These are phyloP conservation scores for Stephanodiscus triporus DNA, from an alignment of 108 stramenopile species.

Conservation along the genomic window DNA sequence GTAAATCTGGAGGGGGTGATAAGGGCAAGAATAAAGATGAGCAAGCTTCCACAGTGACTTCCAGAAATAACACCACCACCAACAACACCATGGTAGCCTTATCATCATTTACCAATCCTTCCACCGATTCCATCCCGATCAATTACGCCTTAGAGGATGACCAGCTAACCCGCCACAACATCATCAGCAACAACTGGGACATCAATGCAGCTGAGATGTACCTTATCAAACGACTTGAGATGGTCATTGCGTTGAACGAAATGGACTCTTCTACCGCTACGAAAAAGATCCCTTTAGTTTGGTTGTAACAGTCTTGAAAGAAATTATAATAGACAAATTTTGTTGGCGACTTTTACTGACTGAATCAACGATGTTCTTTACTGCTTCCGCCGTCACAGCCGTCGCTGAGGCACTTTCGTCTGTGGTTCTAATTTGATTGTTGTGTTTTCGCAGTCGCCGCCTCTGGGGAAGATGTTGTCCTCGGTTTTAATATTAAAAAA, in stretches of 20 bases:
- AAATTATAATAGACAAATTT: neutral
- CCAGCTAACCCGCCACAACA: neutral
- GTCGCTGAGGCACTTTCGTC: too few relatives aligned
- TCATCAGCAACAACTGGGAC: neutral
- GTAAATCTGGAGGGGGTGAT: conserved; percentile 25
- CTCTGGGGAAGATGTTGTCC: too few relatives aligned
- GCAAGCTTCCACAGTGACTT: neutral
- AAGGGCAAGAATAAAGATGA: conserved; percentile 50
- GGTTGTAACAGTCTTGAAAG: neutral
- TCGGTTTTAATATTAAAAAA: too few relatives aligned
- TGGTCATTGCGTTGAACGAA: neutral
- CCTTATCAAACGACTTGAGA: conserved; percentile 11
- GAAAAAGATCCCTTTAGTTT: conserved; percentile 10
- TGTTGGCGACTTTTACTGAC: too few relatives aligned
- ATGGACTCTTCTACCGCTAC: neutral
- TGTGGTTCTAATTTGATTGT: too few relatives aligned
- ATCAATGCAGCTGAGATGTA: conserved; percentile 3
- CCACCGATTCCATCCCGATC: neutral
- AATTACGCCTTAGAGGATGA: neutral
- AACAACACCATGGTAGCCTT: neutral
- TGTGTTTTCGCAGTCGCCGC: too few relatives aligned
- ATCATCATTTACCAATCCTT: neutral
- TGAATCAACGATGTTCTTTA: too few relatives aligned
- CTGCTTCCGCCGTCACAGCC: too few relatives aligned
- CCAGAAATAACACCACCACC: neutral